Conservation (phyloP, 2,329 filamentous ascomycete species). For the Colletotrichum noveboracense region DNA sequence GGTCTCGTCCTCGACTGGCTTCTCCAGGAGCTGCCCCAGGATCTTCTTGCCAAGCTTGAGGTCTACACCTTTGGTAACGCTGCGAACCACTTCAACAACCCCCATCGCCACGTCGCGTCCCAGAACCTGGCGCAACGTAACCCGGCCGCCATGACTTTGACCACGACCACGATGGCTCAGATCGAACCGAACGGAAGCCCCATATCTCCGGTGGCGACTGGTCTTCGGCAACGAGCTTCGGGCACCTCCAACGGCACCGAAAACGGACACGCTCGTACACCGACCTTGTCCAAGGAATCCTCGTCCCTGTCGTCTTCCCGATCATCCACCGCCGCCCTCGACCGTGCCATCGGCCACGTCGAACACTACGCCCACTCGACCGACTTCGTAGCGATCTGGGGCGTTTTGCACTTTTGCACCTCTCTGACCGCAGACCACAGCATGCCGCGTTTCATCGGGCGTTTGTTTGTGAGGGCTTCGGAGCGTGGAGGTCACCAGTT, state of each 20-base stretch:
- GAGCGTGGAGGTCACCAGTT: conserved; percentile 60
- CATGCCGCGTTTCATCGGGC: conserved; percentile 66
- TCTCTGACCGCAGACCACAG: conserved; percentile 34
- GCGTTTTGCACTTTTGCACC: conserved; percentile 68
- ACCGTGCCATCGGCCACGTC: conserved; percentile 69
- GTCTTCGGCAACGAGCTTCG: background rate
- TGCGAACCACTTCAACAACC: conserved; percentile 84
- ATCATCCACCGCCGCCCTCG: conserved; percentile 42
- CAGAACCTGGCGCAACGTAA: conserved; percentile 49
- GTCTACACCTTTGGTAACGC: conserved; percentile 81
- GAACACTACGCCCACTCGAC: conserved; percentile 81
- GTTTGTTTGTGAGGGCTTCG: conserved; percentile 52
- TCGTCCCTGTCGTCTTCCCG: conserved; percentile 37
- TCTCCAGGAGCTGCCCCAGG: conserved; percentile 71
- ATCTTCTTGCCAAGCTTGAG: conserved; percentile 72
- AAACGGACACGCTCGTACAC: background rate
- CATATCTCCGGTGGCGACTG: conserved; percentile 4
- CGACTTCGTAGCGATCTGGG: conserved; percentile 79
- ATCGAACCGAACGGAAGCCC: background rate
- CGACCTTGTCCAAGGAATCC: conserved; percentile 25
- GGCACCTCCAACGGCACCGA: background rate
- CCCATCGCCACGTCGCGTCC: conserved; percentile 34
- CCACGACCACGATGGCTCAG: conserved; percentile 8
- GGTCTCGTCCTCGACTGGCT: conserved; percentile 79
- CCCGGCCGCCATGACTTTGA: conserved; percentile 25